These are phyloP conservation scores for Trichophyton schoenleinii DNA, from an alignment of 2,329 filamentous ascomycete species.

Conservation along the genomic window DNA sequence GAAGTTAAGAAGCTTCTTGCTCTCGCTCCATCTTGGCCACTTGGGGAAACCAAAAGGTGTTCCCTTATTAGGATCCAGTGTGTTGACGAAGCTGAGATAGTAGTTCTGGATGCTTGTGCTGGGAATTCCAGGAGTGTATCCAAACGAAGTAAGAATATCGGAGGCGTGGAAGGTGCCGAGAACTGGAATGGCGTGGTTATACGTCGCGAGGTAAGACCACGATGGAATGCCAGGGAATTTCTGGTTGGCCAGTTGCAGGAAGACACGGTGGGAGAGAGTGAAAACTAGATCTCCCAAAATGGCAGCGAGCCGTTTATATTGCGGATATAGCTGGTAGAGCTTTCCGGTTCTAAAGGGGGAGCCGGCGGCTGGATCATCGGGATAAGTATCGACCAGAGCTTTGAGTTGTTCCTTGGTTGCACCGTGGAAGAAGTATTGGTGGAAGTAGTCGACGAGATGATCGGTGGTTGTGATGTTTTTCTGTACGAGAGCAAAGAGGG, in stretches of 20 bases:
- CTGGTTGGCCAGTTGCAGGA: constrained; percentile 40
- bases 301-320: constrained; percentile 65
- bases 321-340: constrained; percentile 60
- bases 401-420: constrained; percentile 42
- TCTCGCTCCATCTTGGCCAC: constrained; percentile 45
- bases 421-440: constrained; percentile 45
- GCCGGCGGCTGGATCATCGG: constrained; percentile 43
- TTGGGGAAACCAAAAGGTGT: constrained; percentile 27
- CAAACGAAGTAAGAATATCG: constrained; percentile 56
- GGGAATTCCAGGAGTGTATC: constrained; percentile 50
- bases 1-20: constrained; percentile 5
- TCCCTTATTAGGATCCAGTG: constrained; percentile 54
- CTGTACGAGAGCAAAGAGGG: constrained; percentile 59
- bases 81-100: constrained; percentile 60
- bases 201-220: constrained; percentile 66
- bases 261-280: constrained; percentile 55
- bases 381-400: constrained; percentile 51
- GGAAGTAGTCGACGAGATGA: constrained; percentile 51
- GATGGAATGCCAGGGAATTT: constrained; percentile 47
- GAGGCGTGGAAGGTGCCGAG: constrained; percentile 64
- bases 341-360: constrained; percentile 59
- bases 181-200: constrained; percentile 57
- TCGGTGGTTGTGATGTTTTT: constrained; percentile 51
- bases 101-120: constrained; percentile 51
- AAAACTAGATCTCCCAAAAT: constrained; percentile 65